Evolutionary conservation across 768 basidiomycete species (phyloP).

Genomic region (Kwoniella sp.): DNA sequence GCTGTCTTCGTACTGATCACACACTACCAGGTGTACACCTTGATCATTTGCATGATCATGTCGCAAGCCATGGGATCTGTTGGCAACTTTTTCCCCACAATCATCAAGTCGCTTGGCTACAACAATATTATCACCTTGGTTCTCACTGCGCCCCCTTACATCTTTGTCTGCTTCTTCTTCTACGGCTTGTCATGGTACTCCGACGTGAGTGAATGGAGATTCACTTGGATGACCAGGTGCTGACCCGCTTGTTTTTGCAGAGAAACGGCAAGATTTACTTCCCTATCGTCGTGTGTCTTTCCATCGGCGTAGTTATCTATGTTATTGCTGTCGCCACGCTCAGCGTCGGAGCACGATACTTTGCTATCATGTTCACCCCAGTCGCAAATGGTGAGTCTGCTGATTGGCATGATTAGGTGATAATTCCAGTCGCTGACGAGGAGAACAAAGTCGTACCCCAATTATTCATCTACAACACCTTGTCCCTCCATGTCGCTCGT

Average conservation of each 20-base stretch:
- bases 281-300: constrained; percentile 33
- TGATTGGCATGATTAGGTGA: background rate
- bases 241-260: background rate
- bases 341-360: constrained; percentile 38
- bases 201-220: constrained; percentile 21
- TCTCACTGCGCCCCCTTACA: constrained; percentile 38
- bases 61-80: constrained; percentile 32
- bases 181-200: constrained; percentile 29
- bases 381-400: constrained; percentile 22
- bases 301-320: constrained; percentile 33
- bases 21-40: constrained; percentile 14
- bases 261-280: constrained; percentile 38
- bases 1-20: background rate
- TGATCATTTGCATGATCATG: constrained; percentile 26
- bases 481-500: constrained; percentile 45
- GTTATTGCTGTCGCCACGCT: constrained; percentile 39
- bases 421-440: background rate
- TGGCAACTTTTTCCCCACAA: constrained; percentile 31
- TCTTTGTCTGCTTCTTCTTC: constrained; percentile 36
- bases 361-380: constrained; percentile 46
- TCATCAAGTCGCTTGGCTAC: constrained; percentile 40
- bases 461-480: constrained; percentile 48
- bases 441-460: constrained; percentile 41
- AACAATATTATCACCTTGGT: constrained; percentile 31
- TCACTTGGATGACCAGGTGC: constrained; percentile 2